Percentiles rank a stretch among this genome's conserved stretches.
These are phyloP conservation scores for Dipodascus albidus DNA, from an alignment of 805 yeast genomes.

Conservation along the genomic window DNA sequence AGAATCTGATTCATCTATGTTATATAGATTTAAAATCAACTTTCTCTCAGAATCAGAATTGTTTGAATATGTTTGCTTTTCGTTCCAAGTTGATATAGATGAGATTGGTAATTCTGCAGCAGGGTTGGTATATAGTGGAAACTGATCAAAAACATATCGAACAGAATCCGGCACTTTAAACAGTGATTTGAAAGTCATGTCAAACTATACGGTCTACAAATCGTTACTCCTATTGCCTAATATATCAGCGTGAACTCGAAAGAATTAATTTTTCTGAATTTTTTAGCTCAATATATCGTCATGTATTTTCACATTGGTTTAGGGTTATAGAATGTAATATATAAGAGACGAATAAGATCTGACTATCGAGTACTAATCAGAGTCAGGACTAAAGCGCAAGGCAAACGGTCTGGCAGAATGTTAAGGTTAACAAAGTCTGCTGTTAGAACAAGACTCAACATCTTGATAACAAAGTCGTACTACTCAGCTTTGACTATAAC, in stretches of 20 bases:
- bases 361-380: not conserved
- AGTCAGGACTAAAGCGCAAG: too few species aligned
- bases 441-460: not conserved
- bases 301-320: not conserved
- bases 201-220: not conserved
- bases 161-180: constrained; percentile 22
- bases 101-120: constrained; percentile 7
- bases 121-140: constrained; percentile 20
- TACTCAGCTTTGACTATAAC: constrained; percentile 33
- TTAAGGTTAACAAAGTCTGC: not conserved
- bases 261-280: not conserved
- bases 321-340: not conserved
- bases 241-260: too few species aligned
- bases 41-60: not conserved
- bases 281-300: not conserved
- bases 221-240: too few species aligned
- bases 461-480: not conserved
- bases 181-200: constrained; percentile 6
- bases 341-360: not conserved
- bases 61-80: not conserved
- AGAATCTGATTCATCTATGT: constrained; percentile 10
- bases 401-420: not conserved
- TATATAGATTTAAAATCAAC: constrained; percentile 15
- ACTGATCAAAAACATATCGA: constrained; percentile 21
- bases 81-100: not conserved